Percentiles rank a stretch among this genome's conserved stretches.
phyloP scores from a whole-genome alignment of 1,284 basidiomycete genomes.

The Ustilago trichophora region DNA sequence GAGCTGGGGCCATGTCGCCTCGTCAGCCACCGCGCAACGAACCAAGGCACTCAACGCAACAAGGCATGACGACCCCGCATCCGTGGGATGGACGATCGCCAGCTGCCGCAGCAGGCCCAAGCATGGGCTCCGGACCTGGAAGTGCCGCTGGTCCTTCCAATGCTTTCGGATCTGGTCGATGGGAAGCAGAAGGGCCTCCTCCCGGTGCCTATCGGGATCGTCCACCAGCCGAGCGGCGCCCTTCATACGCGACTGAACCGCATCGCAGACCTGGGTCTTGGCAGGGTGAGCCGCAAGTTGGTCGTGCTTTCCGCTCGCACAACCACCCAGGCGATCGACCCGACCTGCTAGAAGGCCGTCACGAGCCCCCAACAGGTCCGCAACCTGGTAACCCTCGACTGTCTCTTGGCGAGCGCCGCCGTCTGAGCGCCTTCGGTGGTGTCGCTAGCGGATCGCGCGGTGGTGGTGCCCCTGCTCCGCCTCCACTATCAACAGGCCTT shows the following conservation, averaged over 20 bases:
- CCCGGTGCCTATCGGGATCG: slow-evolving; percentile 4
- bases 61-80: slow-evolving; percentile 6
- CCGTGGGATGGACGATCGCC: slow-evolving; percentile 12
- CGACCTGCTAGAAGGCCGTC: slow-evolving; percentile 5
- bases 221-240: slow-evolving; percentile 9
- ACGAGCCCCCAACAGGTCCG: slow-evolving; percentile 9
- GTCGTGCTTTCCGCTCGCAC: background rate
- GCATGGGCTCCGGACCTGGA: background rate
- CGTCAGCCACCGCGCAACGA: slow-evolving; percentile 16
- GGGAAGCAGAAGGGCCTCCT: slow-evolving; percentile 14
- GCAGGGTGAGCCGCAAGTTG: slow-evolving; percentile 19
- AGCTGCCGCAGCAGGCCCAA: background rate
- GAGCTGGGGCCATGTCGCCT: slow-evolving; percentile 18
- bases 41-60: slow-evolving; percentile 5
- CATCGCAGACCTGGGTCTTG: slow-evolving; percentile 13
- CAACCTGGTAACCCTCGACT: slow-evolving; percentile 2
- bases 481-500: background rate
- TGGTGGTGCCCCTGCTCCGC: background rate
- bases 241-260: slow-evolving; percentile 16
- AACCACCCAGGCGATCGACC: slow-evolving; percentile 5
- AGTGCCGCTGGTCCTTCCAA: background rate
- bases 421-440: slow-evolving; percentile 13
- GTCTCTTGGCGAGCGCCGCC: slow-evolving; percentile 13
- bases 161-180: slow-evolving; percentile 15
- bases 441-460: slow-evolving; percentile 4